These are phyloP conservation scores for Coniosporium tulheliwenetii DNA, from an alignment of 2,329 filamentous ascomycete species.

Conservation along the genomic window DNA sequence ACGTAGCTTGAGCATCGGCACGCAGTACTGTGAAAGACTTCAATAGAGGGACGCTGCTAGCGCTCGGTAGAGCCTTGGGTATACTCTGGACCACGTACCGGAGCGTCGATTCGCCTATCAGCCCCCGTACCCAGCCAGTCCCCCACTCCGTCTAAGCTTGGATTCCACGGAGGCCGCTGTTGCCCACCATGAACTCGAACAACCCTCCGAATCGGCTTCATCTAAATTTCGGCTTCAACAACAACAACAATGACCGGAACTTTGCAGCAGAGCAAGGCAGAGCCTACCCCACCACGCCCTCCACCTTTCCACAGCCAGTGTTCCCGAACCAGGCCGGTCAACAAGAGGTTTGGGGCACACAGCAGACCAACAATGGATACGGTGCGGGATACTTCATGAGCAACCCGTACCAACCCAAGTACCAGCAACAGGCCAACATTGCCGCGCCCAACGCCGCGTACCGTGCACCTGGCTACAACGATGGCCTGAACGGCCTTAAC, in stretches of 20 bases:
- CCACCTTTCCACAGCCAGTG: constrained; percentile 89
- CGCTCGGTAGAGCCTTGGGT: too few species aligned
- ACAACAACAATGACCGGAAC: constrained; percentile 23
- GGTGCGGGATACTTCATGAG: constrained; percentile 35
- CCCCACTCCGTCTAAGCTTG: too few species aligned
- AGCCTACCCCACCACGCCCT: constrained; percentile 57
- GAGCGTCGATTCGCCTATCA: too few species aligned
- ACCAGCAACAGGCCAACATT: constrained; percentile 33
- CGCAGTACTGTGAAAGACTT: too few species aligned
- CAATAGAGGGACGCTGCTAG: too few species aligned
- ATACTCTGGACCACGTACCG: too few species aligned
- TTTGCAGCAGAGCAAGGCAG: constrained; percentile 27
- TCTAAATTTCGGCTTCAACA: constrained; percentile 34
- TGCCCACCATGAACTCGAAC: constrained; percentile 9
- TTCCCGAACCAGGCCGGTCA: constrained; percentile 44
- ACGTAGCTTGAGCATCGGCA: too few species aligned
- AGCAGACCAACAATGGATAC: constrained; percentile 23
- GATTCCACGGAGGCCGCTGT: too few species aligned
- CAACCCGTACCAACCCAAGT: constrained; percentile 27
- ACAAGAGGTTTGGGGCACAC: constrained; percentile 43
- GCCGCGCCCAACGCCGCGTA: constrained; percentile 41
- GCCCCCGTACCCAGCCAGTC: too few species aligned
- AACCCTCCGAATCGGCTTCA: constrained; percentile 28
- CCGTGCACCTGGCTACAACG: constrained; percentile 48
- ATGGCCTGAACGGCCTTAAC: constrained; percentile 78